Evolutionary conservation across 441 rosid genomes (phyloP), one percentile per base, ranked within the genome.

Genomic region (Dalechampia spathulata): DNA sequence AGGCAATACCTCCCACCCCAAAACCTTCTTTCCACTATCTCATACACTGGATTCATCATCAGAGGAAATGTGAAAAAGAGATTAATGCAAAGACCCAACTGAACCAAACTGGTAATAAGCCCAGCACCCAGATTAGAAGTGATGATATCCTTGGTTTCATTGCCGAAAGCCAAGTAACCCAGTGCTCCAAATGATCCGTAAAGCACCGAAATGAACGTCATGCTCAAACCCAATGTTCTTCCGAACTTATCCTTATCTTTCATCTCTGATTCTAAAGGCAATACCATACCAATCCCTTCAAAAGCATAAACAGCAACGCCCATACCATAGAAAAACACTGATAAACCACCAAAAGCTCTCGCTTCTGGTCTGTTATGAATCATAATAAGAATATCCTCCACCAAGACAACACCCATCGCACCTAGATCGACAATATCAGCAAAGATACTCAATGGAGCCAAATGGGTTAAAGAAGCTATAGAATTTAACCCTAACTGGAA

Each of bases 1-100:
- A 82, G 48, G 65, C 87, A 77, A 42, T 83, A 83, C 46, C 61
- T 71, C 28, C 86, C 91, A 15, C 65, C 56, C 60, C 75, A 61
- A 36, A 80, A 70, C 16, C 85, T 75, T 63, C 94, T 75, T 79
- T 90, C 94, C 13, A 79, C 73, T 1, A 83, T 80, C 74, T 87
- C 94, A 57, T 74, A 87, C 4, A 90, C 94, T 0, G 94, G 96
- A 46, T 87, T 67, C 96, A 90, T 87, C 89, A 87, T 85, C 71
- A 88, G 52, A 0, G 91, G 96, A 65, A 88, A 90, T 9, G 96
- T 83, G 61, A 90, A 90, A 67, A 85, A 87, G 16, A 90, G 81
- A 70, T 85, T 83, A 20, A 85, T 65, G 53, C 91, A 81, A 2
- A 90, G 79, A 14, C 94, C 96, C 7, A 87, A 53, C 46, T 83